Evolutionary conservation across 2,329 filamentous ascomycete species (phyloP).

Genomic region (Oidium heveae): DNA sequence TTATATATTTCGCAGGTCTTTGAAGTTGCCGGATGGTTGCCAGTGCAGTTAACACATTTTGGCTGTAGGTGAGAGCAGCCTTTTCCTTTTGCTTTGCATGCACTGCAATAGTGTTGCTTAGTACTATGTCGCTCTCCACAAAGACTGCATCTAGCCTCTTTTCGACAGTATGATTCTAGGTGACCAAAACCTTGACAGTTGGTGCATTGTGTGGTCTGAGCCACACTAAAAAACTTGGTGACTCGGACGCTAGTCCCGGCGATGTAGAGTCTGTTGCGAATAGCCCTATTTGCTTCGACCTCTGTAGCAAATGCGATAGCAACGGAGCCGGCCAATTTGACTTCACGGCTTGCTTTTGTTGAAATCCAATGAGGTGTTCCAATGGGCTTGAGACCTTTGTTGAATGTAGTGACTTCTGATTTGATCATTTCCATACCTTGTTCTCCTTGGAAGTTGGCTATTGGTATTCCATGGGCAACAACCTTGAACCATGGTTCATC

Average conservation of each 20-base stretch:
- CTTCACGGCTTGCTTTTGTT: not conserved
- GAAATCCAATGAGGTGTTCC: not conserved
- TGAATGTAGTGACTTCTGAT: constrained; percentile 1
- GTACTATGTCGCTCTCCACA: not conserved
- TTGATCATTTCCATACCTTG: constrained; percentile 1
- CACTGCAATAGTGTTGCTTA: not conserved
- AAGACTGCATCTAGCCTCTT: not conserved
- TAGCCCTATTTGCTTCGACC: not conserved
- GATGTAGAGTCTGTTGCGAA: constrained; percentile 1
- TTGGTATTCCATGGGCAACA: not conserved
- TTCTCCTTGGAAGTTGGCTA: not conserved
- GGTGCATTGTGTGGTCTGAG: not conserved
- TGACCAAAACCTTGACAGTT: constrained; percentile 1
- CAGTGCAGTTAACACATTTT: not conserved
- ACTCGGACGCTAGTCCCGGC: not conserved
- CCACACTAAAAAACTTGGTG: not conserved
- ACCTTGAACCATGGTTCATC: not conserved
- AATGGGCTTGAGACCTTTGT: constrained; percentile 1
- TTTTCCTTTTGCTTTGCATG: not conserved
- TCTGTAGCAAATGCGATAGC: not conserved
- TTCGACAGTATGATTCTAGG: not conserved
- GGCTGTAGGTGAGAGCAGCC: not conserved
- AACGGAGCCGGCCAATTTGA: not conserved
- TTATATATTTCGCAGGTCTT: not conserved
- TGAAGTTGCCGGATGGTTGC: not conserved